Evolutionary conservation across 345 rosid species (phyloP), one percentile per base, ranked within the genome.

Genomic region (Citropsis articulata): DNA sequence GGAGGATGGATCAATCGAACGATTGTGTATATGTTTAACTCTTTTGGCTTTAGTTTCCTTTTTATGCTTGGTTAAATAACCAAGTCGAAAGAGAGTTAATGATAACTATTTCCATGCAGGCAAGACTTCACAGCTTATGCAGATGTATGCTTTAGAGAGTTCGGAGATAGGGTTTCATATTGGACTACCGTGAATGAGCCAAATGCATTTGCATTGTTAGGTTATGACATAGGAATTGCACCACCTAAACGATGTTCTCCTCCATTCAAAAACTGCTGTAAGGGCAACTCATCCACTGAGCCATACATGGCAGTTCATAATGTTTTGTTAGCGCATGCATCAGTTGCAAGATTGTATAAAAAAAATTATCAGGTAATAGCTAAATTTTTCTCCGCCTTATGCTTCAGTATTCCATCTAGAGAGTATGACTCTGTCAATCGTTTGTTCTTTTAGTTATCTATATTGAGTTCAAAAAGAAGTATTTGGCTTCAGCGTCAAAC

Each of bases 181-280:
- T 94, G 97, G 98, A 77, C 85, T 16, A 92, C 97, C 3, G 63
- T 92, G 45, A 90, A 93, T 36, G 98, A 94, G 85, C 92, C 97
- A 12, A 90, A 86, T 9, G 42, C 84, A 21, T 80, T 83, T 53
- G 84, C 86, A 2, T 0, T 79, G 18, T 88, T 77, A 63, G 74
- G 84, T 70, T 87, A 84, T 79, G 86, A 81, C 59, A 6, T 8
- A 0, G 94, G 90, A 76, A 0, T 71, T 0, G 0, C 19, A 14
- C 88, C 90, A 2, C 89, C 95, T 21, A 81, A 72, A 59, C 87
- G 78, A 66, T 91, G 92, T 65, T 80, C 92, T 74, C 33, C 69
- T 42, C 81, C 80, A 36, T 77, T 66, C 71, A 83, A 77, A 40
- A 81, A 82, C n/a, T 81, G 81, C 66, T 28, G 84, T 21, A 72